phyloP scores from a whole-genome alignment of 2,329 filamentous ascomycete genomes.

The Rhexocercosporidium sp. region DNA sequence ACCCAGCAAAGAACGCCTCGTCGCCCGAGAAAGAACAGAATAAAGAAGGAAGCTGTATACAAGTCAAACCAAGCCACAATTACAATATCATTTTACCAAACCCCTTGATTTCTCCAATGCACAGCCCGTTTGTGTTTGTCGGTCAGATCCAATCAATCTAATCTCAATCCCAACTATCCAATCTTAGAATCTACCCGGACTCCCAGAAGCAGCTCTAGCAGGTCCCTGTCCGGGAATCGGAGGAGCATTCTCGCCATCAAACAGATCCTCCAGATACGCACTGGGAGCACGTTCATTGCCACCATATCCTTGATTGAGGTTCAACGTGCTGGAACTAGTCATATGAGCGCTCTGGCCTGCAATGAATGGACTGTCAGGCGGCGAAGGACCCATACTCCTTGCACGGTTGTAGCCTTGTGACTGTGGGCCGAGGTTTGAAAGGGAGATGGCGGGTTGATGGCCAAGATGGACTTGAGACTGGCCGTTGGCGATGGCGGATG shows the following conservation, averaged over 20 bases:
- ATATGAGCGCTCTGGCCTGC: constrained; percentile 36
- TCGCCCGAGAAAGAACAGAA: background rate
- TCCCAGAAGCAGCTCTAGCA: background rate
- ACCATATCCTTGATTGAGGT: constrained; percentile 64
- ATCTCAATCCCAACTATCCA: background rate
- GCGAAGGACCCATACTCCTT: constrained; percentile 50
- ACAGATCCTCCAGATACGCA: constrained; percentile 87
- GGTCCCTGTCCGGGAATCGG: constrained; percentile 30
- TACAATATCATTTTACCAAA: background rate
- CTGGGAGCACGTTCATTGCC: constrained; percentile 73
- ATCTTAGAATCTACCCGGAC: background rate
- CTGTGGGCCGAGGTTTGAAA: constrained; percentile 59
- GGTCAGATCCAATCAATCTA: background rate
- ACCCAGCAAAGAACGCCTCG: background rate
- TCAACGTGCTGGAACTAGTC: constrained; percentile 68
- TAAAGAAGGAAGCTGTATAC: background rate
- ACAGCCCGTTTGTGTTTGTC: no score
- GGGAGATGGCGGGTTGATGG: constrained; percentile 54
- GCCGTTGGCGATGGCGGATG: constrained; percentile 42
- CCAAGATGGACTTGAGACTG: constrained; percentile 44
- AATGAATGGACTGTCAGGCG: constrained; percentile 68
- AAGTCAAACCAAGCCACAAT: background rate
- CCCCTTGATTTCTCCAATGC: background rate
- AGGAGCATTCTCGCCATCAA: constrained; percentile 59
- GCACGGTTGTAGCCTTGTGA: constrained; percentile 57